phyloP scores from a whole-genome alignment of 2,329 filamentous ascomycete genomes.

The Cladosporium oxysporum region DNA sequence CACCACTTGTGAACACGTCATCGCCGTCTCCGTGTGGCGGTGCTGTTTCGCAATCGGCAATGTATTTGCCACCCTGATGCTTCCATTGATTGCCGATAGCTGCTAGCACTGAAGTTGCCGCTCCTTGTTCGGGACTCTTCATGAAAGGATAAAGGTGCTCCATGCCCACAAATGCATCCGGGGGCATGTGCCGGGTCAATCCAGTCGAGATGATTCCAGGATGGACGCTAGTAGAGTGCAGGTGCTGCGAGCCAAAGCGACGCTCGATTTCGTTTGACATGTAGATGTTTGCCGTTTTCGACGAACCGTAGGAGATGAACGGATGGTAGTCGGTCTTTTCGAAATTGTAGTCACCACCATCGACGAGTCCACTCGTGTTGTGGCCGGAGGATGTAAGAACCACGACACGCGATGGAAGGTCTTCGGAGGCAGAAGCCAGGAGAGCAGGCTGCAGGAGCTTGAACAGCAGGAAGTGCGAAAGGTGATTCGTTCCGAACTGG shows the following conservation, averaged over 20 bases:
- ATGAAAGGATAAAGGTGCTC: slow-evolving; percentile 18
- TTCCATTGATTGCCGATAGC: slow-evolving; percentile 31
- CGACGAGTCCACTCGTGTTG: slow-evolving; percentile 24
- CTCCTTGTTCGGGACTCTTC: slow-evolving; percentile 47
- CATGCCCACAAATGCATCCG: not conserved
- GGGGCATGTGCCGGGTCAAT: not conserved
- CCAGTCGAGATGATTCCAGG: slow-evolving; percentile 41
- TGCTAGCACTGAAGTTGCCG: slow-evolving; percentile 51
- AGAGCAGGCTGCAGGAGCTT: slow-evolving; percentile 51
- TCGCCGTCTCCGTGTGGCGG: not conserved
- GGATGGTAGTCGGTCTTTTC: slow-evolving; percentile 26
- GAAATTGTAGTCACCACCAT: slow-evolving; percentile 39
- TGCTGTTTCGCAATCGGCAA: not conserved
- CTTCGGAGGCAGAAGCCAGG: slow-evolving; percentile 36
- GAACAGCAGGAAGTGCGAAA: slow-evolving; percentile 57
- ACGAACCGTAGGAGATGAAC: slow-evolving; percentile 47
- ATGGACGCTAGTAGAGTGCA: slow-evolving; percentile 49
- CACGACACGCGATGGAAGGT: slow-evolving; percentile 42
- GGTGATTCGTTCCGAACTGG: slow-evolving; percentile 57
- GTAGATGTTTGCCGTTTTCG: slow-evolving; percentile 57
- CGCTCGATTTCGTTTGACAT: slow-evolving; percentile 55
- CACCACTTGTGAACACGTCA: not conserved
- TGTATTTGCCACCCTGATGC: not conserved
- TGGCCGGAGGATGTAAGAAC: slow-evolving; percentile 48
- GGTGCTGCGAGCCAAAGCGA: slow-evolving; percentile 46